phyloP scores from a whole-genome alignment of 2,329 filamentous ascomycete species.

The Atkinsonella texensis region DNA sequence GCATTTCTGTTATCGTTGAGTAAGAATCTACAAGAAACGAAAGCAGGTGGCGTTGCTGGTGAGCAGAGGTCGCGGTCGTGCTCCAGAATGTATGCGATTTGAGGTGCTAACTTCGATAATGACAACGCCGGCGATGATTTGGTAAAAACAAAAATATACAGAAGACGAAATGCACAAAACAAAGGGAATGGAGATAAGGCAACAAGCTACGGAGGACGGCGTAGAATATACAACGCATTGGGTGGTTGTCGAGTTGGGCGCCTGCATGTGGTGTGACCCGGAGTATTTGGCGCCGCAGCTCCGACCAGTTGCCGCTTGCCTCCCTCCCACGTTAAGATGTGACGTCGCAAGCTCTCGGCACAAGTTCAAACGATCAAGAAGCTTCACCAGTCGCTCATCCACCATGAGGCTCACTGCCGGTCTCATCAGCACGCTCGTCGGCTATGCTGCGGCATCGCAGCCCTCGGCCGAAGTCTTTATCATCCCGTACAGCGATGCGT shows the following conservation, averaged over 20 bases:
- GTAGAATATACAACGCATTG: no score
- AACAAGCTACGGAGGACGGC: no score
- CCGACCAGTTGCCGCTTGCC: constrained; percentile 1
- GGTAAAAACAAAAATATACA: neutral
- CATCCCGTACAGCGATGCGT: constrained; percentile 23
- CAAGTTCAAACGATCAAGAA: constrained; percentile 15
- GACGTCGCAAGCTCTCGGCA: constrained; percentile 16
- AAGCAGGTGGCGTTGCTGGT: neutral
- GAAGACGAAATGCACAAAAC: neutral
- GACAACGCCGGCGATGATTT: neutral
- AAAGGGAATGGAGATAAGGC: neutral
- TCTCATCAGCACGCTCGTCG: constrained; percentile 25
- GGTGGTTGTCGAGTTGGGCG: no score
- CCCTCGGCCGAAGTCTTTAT: constrained; percentile 42
- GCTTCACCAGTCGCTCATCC: constrained; percentile 20
- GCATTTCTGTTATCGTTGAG: constrained; percentile 9
- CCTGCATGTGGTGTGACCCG: neutral
- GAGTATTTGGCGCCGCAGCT: constrained; percentile 8
- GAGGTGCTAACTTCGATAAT: neutral
- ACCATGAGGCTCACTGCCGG: constrained; percentile 33
- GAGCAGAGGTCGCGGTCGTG: neutral
- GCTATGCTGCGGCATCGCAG: constrained; percentile 26
- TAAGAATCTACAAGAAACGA: neutral
- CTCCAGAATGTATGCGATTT: neutral
- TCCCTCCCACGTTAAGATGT: constrained; percentile 4